A percentile compares a stretch with the other conserved stretches of the same genome.
These are phyloP conservation scores for Colletotrichum musicola DNA, from an alignment of 2,329 filamentous ascomycete species.

Conservation along the genomic window DNA sequence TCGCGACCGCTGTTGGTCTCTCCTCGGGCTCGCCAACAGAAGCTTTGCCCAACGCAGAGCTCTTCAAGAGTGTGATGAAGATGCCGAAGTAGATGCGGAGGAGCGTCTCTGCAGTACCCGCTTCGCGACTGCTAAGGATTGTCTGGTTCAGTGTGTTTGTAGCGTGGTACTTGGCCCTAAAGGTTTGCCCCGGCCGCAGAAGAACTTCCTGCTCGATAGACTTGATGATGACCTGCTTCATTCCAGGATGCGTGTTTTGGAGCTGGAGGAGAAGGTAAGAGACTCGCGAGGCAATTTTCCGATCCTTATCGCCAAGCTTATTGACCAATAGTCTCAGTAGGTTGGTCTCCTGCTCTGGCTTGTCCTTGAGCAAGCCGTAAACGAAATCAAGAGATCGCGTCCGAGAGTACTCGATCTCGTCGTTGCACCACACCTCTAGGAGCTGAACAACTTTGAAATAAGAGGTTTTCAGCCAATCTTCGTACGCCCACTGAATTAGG, in stretches of 20 bases:
- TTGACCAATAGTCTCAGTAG: conserved; percentile 91
- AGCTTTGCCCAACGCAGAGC: conserved; percentile 29
- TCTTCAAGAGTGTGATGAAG: conserved; percentile 84
- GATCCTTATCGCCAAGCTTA: conserved; percentile 94
- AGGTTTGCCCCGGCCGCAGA: conserved; percentile 86
- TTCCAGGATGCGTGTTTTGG: conserved; percentile 87
- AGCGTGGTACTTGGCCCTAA: conserved; percentile 93
- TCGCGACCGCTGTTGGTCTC: conserved; percentile 21
- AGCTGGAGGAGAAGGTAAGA: conserved; percentile 95
- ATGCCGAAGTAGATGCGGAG: conserved; percentile 93
- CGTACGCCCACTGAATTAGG: conserved; percentile 89
- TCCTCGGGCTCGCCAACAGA: conserved; percentile 15
- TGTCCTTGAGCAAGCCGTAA: conserved; percentile 91
- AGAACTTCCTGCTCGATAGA: conserved; percentile 89
- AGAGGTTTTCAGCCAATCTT: conserved; percentile 93
- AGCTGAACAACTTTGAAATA: conserved; percentile 96
- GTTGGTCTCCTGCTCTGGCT: conserved; percentile 97
- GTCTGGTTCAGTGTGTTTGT: conserved; percentile 98
- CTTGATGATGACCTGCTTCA: conserved; percentile 90
- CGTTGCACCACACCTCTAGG: conserved; percentile 91
- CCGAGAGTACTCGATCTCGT: conserved; percentile 95
- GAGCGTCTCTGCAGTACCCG: conserved; percentile 82
- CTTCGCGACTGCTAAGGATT: conserved; percentile 87
- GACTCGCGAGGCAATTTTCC: conserved; percentile 93
- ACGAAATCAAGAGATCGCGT: conserved; percentile 91